Conservation (phyloP, 163 green algal genomes). For the Scenedesmus sp. region DNA sequence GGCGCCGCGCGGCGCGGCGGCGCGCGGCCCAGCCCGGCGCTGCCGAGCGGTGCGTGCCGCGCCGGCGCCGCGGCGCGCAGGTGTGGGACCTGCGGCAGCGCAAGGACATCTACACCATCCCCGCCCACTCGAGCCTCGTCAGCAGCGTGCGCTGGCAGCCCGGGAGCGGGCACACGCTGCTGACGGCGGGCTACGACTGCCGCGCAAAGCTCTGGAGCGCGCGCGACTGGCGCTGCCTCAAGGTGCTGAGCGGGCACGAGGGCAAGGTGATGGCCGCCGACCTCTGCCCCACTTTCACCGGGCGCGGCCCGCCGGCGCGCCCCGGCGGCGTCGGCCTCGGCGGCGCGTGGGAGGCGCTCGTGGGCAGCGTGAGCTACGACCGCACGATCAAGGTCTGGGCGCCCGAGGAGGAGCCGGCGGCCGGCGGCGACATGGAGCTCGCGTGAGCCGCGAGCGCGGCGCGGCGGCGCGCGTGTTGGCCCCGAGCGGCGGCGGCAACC, state of each 20-base stretch:
- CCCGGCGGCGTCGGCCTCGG: not conserved
- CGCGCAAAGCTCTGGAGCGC: conserved; percentile 69
- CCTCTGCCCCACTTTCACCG: conserved; percentile 48
- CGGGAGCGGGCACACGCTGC: conserved; percentile 71
- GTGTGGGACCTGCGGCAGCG: conserved; percentile 94
- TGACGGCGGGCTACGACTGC: conserved; percentile 86
- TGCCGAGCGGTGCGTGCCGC: too few species aligned
- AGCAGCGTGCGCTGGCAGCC: conserved; percentile 85
- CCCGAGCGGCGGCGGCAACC: too few species aligned
- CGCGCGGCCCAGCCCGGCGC: too few species aligned
- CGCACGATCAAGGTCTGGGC: conserved; percentile 87
- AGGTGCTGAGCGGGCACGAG: conserved; percentile 83
- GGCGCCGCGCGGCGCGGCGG: too few species aligned
- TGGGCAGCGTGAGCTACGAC: conserved; percentile 73
- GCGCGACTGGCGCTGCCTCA: conserved; percentile 65
- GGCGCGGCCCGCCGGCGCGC: not conserved
- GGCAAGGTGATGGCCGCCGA: conserved; percentile 87
- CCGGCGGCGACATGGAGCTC: too few species aligned
- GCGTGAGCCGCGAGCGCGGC: too few species aligned
- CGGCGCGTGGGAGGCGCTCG: not conserved
- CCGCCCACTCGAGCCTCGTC: conserved; percentile 77
- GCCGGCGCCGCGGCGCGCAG: conserved; percentile 44
- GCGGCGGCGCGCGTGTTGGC: too few species aligned
- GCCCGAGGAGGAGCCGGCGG: conserved; percentile 59
- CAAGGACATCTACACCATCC: conserved; percentile 73